Percentiles rank a stretch among this genome's conserved stretches.
These are phyloP conservation scores for Polychaeton citri DNA, from an alignment of 2,329 filamentous ascomycete genomes.

Conservation along the genomic window DNA sequence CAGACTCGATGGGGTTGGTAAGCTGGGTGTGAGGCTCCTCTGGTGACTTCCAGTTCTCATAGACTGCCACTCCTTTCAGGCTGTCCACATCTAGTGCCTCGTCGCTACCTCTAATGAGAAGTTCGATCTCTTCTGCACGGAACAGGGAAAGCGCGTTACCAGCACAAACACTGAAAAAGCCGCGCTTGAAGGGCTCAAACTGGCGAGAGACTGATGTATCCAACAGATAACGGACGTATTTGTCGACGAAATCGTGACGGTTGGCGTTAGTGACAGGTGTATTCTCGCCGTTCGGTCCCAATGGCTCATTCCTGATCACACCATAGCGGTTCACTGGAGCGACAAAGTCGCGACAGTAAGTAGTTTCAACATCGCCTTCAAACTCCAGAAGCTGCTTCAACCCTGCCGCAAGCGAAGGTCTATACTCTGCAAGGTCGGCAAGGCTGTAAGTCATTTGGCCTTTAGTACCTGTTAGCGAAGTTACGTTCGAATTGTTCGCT, in stretches of 20 bases:
- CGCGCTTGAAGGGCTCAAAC: slow-evolving; percentile 86
- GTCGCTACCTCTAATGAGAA: slow-evolving; percentile 73
- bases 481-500: slow-evolving; percentile 39
- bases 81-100: slow-evolving; percentile 68
- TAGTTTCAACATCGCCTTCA: slow-evolving; percentile 68
- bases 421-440: slow-evolving; percentile 71
- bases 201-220: slow-evolving; percentile 67
- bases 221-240: slow-evolving; percentile 69
- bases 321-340: slow-evolving; percentile 68
- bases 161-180: slow-evolving; percentile 84
- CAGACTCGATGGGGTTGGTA: slow-evolving; percentile 37
- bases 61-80: slow-evolving; percentile 62
- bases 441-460: slow-evolving; percentile 56
- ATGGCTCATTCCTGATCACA: slow-evolving; percentile 48
- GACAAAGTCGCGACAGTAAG: slow-evolving; percentile 72
- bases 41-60: slow-evolving; percentile 60
- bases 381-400: slow-evolving; percentile 66
- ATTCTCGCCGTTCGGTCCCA: slow-evolving; percentile 60
- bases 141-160: slow-evolving; percentile 81
- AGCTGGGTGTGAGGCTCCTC: slow-evolving; percentile 13
- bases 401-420: slow-evolving; percentile 61
- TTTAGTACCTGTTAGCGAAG: slow-evolving; percentile 20
- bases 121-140: slow-evolving; percentile 80
- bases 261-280: slow-evolving; percentile 73
- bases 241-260: slow-evolving; percentile 70